These are phyloP conservation scores for Nakazawaea wyomingensis DNA, from an alignment of 805 yeast species.

Conservation along the genomic window DNA sequence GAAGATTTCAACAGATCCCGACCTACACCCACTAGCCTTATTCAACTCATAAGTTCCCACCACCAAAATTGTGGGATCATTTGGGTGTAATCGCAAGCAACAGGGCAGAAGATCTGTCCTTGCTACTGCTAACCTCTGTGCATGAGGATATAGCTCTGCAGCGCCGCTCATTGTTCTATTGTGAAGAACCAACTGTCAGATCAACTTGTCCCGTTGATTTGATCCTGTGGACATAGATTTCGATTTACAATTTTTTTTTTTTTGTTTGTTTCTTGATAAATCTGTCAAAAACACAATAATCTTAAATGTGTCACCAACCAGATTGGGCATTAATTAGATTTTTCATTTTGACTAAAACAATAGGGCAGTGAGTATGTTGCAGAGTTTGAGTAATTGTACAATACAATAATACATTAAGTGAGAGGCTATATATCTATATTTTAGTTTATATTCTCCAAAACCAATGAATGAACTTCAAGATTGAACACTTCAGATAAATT, in stretches of 20 bases:
- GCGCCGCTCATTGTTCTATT: not conserved
- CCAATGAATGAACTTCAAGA: too few relatives aligned
- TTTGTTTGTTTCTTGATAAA: not conserved
- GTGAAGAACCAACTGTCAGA: not conserved
- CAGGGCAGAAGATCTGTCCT: slow-evolving; percentile 76
- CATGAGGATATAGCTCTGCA: not conserved
- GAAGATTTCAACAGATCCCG: slow-evolving; percentile 55
- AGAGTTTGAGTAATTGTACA: too few relatives aligned
- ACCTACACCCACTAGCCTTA: slow-evolving; percentile 48
- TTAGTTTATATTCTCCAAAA: too few relatives aligned
- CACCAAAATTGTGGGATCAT: slow-evolving; percentile 40
- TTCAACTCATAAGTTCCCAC: slow-evolving; percentile 82
- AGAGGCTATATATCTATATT: too few relatives aligned
- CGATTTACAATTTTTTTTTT: too few relatives aligned
- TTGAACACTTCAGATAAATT: too few relatives aligned
- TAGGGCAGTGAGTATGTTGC: too few relatives aligned
- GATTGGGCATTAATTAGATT: not conserved
- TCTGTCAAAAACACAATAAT: not conserved
- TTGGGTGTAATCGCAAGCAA: slow-evolving; percentile 57
- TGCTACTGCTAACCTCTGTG: slow-evolving; percentile 24
- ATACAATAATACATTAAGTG: too few relatives aligned
- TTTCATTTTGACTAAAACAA: too few relatives aligned
- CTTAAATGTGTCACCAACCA: not conserved
- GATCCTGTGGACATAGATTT: too few relatives aligned
- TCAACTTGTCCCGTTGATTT: too few relatives aligned